Evolutionary conservation across 345 rosid genomes (phyloP).

Genomic region (Aquilaria malaccensis): DNA sequence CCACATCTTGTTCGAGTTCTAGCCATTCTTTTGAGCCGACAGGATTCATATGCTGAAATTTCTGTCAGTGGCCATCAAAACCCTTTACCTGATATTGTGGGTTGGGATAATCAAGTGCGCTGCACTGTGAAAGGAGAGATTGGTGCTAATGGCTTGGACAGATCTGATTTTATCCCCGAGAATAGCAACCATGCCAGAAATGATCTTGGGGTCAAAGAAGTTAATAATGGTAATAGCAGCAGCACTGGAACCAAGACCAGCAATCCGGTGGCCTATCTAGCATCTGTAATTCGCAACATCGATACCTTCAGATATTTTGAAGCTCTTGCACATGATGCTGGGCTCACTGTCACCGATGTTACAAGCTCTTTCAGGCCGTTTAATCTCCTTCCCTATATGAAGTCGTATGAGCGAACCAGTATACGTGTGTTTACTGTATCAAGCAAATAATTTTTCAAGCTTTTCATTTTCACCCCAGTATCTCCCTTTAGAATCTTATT

Average conservation of each 20-base stretch:
- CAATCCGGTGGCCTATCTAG: slow-evolving; percentile 46
- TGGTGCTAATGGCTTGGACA: background rate
- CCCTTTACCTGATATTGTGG: background rate
- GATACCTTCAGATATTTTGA: slow-evolving; percentile 58
- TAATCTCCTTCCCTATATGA: slow-evolving; percentile 58
- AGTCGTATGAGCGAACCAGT: slow-evolving; percentile 46
- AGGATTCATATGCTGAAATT: slow-evolving; percentile 9
- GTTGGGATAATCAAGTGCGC: slow-evolving; percentile 2
- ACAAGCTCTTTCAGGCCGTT: slow-evolving; percentile 37
- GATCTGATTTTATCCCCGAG: slow-evolving; percentile 1
- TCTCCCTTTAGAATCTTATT: too few species aligned
- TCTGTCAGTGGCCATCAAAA: slow-evolving; percentile 8
- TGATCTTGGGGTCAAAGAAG: background rate
- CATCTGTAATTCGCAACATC: slow-evolving; percentile 65
- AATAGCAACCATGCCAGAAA: background rate
- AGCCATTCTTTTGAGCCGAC: slow-evolving; percentile 38
- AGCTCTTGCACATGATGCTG: slow-evolving; percentile 37
- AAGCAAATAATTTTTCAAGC: slow-evolving; percentile 14
- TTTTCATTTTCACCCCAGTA: too few species aligned
- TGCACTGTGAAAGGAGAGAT: slow-evolving; percentile 7
- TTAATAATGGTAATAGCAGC: background rate
- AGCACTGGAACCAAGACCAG: slow-evolving; percentile 7
- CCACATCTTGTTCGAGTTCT: slow-evolving; percentile 63
- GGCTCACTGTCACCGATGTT: slow-evolving; percentile 40
- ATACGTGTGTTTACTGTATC: slow-evolving; percentile 43